Evolutionary conservation across 2,329 filamentous ascomycete species (phyloP).

Genomic region (Pleoardoris graminearum): DNA sequence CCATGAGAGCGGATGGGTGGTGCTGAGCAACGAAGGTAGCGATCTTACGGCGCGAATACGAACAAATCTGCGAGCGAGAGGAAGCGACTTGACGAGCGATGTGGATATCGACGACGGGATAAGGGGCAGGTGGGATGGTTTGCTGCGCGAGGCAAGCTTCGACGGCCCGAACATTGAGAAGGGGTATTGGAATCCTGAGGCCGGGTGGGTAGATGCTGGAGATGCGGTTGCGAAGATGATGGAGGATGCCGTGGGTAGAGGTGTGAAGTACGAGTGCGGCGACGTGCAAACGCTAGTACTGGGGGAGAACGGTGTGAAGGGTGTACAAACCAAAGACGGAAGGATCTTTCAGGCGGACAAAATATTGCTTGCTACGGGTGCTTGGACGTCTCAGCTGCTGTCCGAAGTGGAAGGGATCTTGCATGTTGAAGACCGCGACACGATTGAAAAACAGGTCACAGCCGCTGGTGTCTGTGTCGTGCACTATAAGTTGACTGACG

Average conservation of each 20-base stretch:
- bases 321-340: conserved; percentile 56
- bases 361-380: conserved; percentile 60
- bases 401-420: conserved; percentile 53
- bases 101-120: conserved; percentile 35
- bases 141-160: no score
- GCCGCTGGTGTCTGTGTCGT: conserved; percentile 64
- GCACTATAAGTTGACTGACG: conserved; percentile 57
- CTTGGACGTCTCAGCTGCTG: conserved; percentile 60
- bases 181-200: conserved; percentile 55
- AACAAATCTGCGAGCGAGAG: conserved; percentile 54
- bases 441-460: conserved; percentile 57
- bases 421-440: conserved; percentile 49
- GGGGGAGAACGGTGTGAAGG: conserved; percentile 44
- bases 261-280: conserved; percentile 52
- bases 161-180: no score
- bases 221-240: conserved; percentile 52
- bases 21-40: conserved; percentile 54
- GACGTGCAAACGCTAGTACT: conserved; percentile 52
- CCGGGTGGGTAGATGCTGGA: conserved; percentile 59
- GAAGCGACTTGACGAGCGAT: conserved; percentile 46
- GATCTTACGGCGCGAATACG: conserved; percentile 57
- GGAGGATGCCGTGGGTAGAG: conserved; percentile 48
- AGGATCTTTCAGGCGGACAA: conserved; percentile 55
- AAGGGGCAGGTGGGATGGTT: no score
- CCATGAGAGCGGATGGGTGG: conserved; percentile 64